Conservation (phyloP, 805 yeast genomes). For the Kregervanrija pseudodelftensis region DNA sequence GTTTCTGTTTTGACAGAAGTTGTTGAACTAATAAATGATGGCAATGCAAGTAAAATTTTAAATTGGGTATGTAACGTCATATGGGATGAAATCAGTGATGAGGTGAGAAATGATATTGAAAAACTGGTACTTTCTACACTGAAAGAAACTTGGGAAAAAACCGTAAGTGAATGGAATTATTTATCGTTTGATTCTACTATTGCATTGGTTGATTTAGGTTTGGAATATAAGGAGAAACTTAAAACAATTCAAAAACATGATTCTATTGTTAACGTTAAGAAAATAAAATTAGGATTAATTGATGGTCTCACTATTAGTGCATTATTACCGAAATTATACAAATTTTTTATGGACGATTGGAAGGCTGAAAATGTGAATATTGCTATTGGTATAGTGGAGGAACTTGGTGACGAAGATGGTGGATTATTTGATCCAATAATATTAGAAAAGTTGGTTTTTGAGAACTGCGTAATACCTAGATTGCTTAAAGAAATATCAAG, state of each 20-base stretch:
- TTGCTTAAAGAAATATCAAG: conserved; percentile 24
- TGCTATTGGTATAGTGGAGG: conserved; percentile 28
- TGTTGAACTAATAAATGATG: conserved; percentile 1
- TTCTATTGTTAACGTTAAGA: too few species aligned
- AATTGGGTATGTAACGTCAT: not conserved
- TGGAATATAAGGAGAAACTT: too few species aligned
- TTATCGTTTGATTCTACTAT: conserved; percentile 19
- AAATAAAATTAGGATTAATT: too few species aligned
- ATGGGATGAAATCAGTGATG: not conserved
- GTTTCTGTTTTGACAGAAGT: conserved; percentile 4
- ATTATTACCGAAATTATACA: not conserved
- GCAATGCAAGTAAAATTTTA: not conserved
- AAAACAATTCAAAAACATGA: too few species aligned
- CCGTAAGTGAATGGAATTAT: conserved; percentile 29
- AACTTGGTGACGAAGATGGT: conserved; percentile 5
- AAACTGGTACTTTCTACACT: conserved; percentile 16
- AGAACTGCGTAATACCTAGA: conserved; percentile 30
- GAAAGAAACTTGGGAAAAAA: conserved; percentile 12
- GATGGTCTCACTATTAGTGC: too few species aligned
- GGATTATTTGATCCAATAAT: not conserved
- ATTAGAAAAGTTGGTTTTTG: not conserved
- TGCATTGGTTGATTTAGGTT: conserved; percentile 18
- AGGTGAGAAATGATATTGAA: conserved; percentile 4
- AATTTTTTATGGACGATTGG: conserved; percentile 4
- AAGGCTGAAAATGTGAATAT: not conserved